Evolutionary conservation across 2,329 filamentous ascomycete species (phyloP).

Genomic region (Pleomassaria siparia): DNA sequence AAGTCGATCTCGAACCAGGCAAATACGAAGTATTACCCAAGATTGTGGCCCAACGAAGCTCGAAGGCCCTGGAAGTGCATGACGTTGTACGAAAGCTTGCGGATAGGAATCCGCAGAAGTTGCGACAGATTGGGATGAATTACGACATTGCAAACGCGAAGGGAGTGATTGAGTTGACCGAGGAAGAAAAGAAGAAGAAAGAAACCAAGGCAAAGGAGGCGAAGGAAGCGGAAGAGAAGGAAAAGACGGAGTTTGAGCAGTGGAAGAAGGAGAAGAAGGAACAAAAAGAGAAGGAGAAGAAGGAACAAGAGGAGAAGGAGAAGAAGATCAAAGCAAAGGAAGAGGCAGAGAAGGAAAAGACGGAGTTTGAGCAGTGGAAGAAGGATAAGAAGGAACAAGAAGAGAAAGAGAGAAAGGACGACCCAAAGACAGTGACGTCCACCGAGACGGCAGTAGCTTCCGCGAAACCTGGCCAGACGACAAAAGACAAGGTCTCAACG

Average conservation of each 20-base stretch:
- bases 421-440: slow-evolving; percentile 19
- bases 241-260: slow-evolving; percentile 31
- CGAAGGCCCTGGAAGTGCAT: slow-evolving; percentile 57
- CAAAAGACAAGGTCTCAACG: background rate
- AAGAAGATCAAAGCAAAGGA: slow-evolving; percentile 39
- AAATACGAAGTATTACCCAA: slow-evolving; percentile 75
- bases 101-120: slow-evolving; percentile 50
- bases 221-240: slow-evolving; percentile 34
- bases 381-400: slow-evolving; percentile 23
- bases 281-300: slow-evolving; percentile 31
- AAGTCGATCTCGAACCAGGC: slow-evolving; percentile 72
- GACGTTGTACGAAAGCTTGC: slow-evolving; percentile 57
- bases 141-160: slow-evolving; percentile 72
- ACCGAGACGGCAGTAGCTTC: slow-evolving; percentile 1
- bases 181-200: slow-evolving; percentile 47
- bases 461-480: background rate
- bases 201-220: slow-evolving; percentile 40
- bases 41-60: slow-evolving; percentile 62
- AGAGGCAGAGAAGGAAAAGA: slow-evolving; percentile 34
- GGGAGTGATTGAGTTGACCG: slow-evolving; percentile 55
- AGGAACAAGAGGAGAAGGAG: slow-evolving; percentile 43
- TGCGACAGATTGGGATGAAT: slow-evolving; percentile 65
- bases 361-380: slow-evolving; percentile 36
- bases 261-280: slow-evolving; percentile 33
- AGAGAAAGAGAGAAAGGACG: slow-evolving; percentile 19